Evolutionary conservation across 257 asterid genomes (phyloP), one percentile per base, ranked within the genome.

Genomic region (Oldenlandia corymbosa): DNA sequence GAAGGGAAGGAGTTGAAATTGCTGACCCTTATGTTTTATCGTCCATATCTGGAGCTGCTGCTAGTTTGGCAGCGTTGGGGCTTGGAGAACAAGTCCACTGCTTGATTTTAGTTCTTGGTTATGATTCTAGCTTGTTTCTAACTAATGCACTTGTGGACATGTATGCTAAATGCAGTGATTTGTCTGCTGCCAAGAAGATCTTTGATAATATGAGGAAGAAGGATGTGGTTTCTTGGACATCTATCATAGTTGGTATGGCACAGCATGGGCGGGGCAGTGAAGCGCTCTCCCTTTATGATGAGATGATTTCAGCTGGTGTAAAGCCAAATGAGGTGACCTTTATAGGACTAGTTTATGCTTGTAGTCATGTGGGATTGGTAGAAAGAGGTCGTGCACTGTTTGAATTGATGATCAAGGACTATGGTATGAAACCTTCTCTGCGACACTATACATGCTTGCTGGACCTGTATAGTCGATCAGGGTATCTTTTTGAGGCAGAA

Each of bases 131-230:
- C 72, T 65, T 62, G 50, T 90, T 73, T 51, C 71, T 85, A 7
- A 28, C 76, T 56, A 90, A 88, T 50, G 76, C 85, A 0, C 72
- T 90, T 68, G 81, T 90, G 43, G 95, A 88, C 77, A 88, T 88
- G 96, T 90, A 88, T 66, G 85, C 93, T 18, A 90, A 90, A 76
- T 88, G 96, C 62, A 82, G 95, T 39, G 97, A 90, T 54, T 64
- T 90, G 13, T 52, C 36, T 18, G 60, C 90, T 5, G 87, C 96
- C 1, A 83, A 84, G 79, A 82, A 42, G 36, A 74, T 78, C 32
- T 90, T 88, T 66, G 57, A 77, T 27, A 30, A 54, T 31, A 79
- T 87, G 85, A 55, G 36, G 65, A 66, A 27, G 27, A 80, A 78
- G 57, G 93, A 90, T 70, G 70, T 82, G 24, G 91, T 90, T 73